phyloP scores from a whole-genome alignment of 495 filamentous ascomycete genomes.

The Chaetomidium leptoderma region DNA sequence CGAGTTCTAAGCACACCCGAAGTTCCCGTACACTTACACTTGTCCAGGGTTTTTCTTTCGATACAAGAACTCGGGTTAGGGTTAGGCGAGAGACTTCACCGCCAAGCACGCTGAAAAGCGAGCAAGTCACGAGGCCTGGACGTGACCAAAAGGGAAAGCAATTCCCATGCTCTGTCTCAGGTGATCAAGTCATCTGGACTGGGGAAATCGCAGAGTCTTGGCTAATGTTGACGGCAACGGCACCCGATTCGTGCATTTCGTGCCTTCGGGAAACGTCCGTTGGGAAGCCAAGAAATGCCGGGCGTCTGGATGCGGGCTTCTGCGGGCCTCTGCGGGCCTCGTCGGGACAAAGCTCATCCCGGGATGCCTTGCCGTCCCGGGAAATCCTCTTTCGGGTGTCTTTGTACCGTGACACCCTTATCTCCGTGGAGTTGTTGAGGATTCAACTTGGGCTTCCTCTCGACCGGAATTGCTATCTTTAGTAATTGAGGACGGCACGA shows the following conservation, averaged over 20 bases:
- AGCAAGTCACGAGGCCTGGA: slow-evolving; percentile 2
- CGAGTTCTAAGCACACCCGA: no score
- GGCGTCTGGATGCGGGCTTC: slow-evolving; percentile 6
- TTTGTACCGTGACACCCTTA: not conserved
- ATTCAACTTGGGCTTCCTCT: not conserved
- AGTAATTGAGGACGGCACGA: no score
- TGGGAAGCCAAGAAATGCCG: slow-evolving; percentile 22
- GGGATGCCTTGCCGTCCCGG: slow-evolving; percentile 22
- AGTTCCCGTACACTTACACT: no score
- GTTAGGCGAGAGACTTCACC: not conserved
- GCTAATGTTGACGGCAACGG: not conserved
- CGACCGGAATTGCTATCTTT: not conserved
- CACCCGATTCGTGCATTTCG: slow-evolving; percentile 13
- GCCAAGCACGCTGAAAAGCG: not conserved
- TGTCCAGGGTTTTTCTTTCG: no score
- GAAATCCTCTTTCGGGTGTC: slow-evolving; percentile 28
- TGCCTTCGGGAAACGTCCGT: not conserved
- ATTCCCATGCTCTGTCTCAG: not conserved
- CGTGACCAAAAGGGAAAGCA: not conserved
- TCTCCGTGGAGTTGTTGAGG: not conserved
- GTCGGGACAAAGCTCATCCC: slow-evolving; percentile 21
- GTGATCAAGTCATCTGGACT: slow-evolving; percentile 15
- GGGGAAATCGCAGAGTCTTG: not conserved
- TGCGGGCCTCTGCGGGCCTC: slow-evolving; percentile 15
- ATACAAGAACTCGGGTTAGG: no score